Conservation (phyloP, 768 basidiomycete species). For the Tricholoma bakamatsutake region DNA sequence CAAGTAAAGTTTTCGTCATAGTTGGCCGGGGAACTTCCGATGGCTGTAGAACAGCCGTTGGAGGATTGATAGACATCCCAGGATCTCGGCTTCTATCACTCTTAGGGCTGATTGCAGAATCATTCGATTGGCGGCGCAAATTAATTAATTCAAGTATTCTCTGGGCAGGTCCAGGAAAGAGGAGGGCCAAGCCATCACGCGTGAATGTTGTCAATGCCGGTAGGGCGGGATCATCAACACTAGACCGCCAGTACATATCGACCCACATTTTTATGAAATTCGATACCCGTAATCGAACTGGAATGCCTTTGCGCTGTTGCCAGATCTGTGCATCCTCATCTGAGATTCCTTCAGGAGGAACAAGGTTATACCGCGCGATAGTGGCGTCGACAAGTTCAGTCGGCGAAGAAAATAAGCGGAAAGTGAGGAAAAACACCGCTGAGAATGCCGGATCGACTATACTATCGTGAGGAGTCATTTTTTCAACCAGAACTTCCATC, state of each 20-base stretch:
- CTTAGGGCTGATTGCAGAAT: slow-evolving; percentile 46
- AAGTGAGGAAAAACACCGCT: slow-evolving; percentile 91
- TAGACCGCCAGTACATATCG: slow-evolving; percentile 83
- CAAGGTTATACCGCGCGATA: slow-evolving; percentile 78
- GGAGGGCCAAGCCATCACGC: slow-evolving; percentile 48
- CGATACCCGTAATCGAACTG: slow-evolving; percentile 84
- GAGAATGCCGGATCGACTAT: slow-evolving; percentile 85
- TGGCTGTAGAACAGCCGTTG: slow-evolving; percentile 32
- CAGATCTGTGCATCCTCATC: slow-evolving; percentile 64
- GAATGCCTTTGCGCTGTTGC: slow-evolving; percentile 84
- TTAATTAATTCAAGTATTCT: slow-evolving; percentile 66
- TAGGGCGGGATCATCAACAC: slow-evolving; percentile 63
- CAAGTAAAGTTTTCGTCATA: slow-evolving; percentile 75
- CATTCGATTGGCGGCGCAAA: slow-evolving; percentile 44
- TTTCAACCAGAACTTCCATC: slow-evolving; percentile 85
- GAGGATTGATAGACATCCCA: slow-evolving; percentile 68
- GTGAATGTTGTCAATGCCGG: slow-evolving; percentile 54
- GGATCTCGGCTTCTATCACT: slow-evolving; percentile 67
- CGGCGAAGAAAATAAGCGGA: slow-evolving; percentile 85
- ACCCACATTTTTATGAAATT: slow-evolving; percentile 95
- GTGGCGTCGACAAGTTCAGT: slow-evolving; percentile 69
- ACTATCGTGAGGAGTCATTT: slow-evolving; percentile 93
- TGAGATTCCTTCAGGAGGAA: slow-evolving; percentile 52
- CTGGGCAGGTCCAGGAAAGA: slow-evolving; percentile 66
- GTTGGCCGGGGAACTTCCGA: slow-evolving; percentile 81